Base-by-base conservation (phyloP, 1,284 basidiomycete species). In the Malassezia sp. region DNA sequence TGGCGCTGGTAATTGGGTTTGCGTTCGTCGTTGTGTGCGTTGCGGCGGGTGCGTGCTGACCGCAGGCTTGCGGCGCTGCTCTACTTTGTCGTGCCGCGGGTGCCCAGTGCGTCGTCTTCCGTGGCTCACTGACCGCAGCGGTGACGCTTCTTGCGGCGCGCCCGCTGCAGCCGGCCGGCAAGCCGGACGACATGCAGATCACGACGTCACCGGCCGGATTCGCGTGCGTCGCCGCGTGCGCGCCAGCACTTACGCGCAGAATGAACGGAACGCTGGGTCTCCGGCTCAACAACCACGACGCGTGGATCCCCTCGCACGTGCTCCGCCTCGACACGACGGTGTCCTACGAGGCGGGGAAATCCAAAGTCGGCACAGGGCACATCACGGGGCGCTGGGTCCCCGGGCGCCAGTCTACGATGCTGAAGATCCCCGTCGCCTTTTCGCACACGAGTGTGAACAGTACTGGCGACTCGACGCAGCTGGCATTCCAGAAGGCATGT, bases 261-360 rank as follows among this genome's bases (percentile, higher is more conserved):
- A 50, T 50, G 48, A 50, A 50, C 11, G 48, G 42, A 6, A 50
- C 48, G 5, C 17, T 50, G 34, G 12, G 26, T 9, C 11, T 50
- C 11, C 48, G 33, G 11, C 12, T 42, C 3, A 38, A 50, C 30
- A 45, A 50, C 22, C n/a, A 29, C 20, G 24, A 23, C 21, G 48
- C 37, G 11, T 50, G 48, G 48, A 41, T 50, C 7, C 48, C 48
- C 3, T 32, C 42, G 27, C 42, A 41, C 10, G 9, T 50, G 14
- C 32, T 35, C 3, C 21, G 26, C 10, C 26, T 50, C 15, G 11
- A 23, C 6, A 38, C 42, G 1, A 23, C 35, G 18, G 26, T 40
- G 8, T 24, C 34, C 12, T 31, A 14, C 20, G 20, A 40, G 38
- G 18, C 27, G 12, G 22, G 11, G 11, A 35, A 35, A 11, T n/a